Conservation (phyloP, 2,329 filamentous ascomycete genomes). For the Tolypocladium inflatum region DNA sequence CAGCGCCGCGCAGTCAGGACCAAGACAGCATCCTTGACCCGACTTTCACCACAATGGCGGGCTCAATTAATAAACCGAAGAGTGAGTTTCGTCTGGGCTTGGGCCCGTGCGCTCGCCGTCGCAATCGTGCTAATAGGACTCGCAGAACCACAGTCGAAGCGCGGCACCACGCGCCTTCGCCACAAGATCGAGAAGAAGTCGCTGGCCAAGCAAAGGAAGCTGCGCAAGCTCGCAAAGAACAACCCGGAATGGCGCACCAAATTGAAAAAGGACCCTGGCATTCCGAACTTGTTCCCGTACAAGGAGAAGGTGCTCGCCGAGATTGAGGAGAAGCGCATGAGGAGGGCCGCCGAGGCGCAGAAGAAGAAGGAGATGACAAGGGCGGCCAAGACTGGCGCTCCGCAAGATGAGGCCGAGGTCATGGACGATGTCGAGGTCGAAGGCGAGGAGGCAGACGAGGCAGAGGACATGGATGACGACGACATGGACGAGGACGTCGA, state of each 20-base stretch:
- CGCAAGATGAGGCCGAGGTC: slow-evolving; percentile 25
- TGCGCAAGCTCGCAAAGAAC: slow-evolving; percentile 83
- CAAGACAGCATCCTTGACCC: neutral
- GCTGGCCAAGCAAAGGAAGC: slow-evolving; percentile 81
- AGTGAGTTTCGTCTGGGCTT: slow-evolving; percentile 25
- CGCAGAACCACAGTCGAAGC: slow-evolving; percentile 89
- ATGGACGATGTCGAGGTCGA: slow-evolving; percentile 35
- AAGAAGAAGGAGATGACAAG: slow-evolving; percentile 63
- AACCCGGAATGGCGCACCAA: slow-evolving; percentile 95
- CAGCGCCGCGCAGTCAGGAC: slow-evolving; percentile 2
- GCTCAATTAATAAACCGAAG: slow-evolving; percentile 44
- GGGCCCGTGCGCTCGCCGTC: neutral
- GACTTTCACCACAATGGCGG: slow-evolving; percentile 32
- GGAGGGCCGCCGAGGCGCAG: slow-evolving; percentile 71
- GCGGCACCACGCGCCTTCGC: slow-evolving; percentile 76
- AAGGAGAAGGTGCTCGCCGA: slow-evolving; percentile 92
- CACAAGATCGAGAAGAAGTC: slow-evolving; percentile 96
- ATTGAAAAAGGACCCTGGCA: slow-evolving; percentile 95
- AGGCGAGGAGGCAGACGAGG: slow-evolving; percentile 37
- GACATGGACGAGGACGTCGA: slow-evolving; percentile 50
- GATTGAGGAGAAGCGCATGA: slow-evolving; percentile 78
- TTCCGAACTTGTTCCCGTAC: slow-evolving; percentile 94
- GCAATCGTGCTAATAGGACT: neutral
- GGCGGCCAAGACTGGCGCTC: slow-evolving; percentile 48
- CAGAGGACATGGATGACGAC: slow-evolving; percentile 41